Evolutionary conservation across 768 basidiomycete genomes (phyloP), one percentile per base, ranked within the genome.

Genomic region (Lactarius indigo): DNA sequence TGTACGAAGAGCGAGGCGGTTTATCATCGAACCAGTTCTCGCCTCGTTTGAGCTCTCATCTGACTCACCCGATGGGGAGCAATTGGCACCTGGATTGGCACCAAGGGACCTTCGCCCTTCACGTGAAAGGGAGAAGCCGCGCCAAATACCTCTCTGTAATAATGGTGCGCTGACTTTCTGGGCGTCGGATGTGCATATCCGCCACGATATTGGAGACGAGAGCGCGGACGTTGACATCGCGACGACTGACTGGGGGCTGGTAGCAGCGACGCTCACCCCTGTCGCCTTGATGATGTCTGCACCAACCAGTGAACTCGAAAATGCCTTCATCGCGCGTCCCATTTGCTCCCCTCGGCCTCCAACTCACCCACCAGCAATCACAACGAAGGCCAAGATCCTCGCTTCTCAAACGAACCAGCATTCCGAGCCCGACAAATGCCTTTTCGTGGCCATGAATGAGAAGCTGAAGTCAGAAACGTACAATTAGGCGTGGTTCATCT

Each of bases 401-500:
- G 26, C 30, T 18, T 42, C 60, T 23, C 54, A 35, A 54, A 58
- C 44, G 4, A 54, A 28, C 57, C 65, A 55, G 62, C 9, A 6
- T 26, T 39, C 33, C 59, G 35, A 50, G 54, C 64, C n/a, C n/a
- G 60, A 54, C 37, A 44, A 33, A 59, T 35, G 7, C 37, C 9
- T 57, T 26, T 1, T 56, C 33, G 64, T 15, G 13, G 66, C 64
- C 20, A 73, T 70, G 60, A 59, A 67, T 26, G 61, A 70, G 44
- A 77, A 85, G 65, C 78, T 80, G 1, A 85, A 82, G 71, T 79
- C 87, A 0, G 89, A 91, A 69, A 92, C 90, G 20, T 93, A 90
- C 78, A 92, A 92, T 73, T 86, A 88, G 66, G 83, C 87, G 1
- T 94, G 91, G 92, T 84, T 86, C 2, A 79, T 86, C 26, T 84